Evolutionary conservation across 2,329 filamentous ascomycete species (phyloP).

Genomic region (Verticillium albo-atrum): DNA sequence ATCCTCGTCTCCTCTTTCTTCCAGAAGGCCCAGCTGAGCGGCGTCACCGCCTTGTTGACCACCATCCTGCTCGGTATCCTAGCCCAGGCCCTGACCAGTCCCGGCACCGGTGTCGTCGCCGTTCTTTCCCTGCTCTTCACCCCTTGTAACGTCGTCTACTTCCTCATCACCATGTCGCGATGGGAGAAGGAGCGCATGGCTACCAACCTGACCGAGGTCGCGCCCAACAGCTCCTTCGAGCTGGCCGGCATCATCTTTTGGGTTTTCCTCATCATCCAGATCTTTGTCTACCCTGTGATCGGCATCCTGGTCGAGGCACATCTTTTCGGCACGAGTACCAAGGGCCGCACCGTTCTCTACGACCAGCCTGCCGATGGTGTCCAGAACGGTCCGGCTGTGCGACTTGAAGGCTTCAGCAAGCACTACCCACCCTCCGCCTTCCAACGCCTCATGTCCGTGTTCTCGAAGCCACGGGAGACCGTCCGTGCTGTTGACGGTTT

Average conservation of each 20-base stretch:
- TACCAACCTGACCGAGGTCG: slow-evolving; percentile 56
- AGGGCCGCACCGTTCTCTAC: background rate
- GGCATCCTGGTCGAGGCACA: slow-evolving; percentile 67
- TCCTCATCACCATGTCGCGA: slow-evolving; percentile 69
- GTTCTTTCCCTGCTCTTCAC: slow-evolving; percentile 75
- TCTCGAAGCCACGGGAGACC: slow-evolving; percentile 49
- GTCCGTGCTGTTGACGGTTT: slow-evolving; percentile 78
- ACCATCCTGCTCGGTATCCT: slow-evolving; percentile 75
- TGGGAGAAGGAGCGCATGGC: slow-evolving; percentile 61
- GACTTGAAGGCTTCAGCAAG: slow-evolving; percentile 71
- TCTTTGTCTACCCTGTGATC: slow-evolving; percentile 70
- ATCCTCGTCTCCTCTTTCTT: slow-evolving; percentile 81
- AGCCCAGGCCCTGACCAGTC: slow-evolving; percentile 66
- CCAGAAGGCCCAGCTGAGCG: slow-evolving; percentile 80
- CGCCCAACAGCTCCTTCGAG: slow-evolving; percentile 62
- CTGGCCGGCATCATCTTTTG: slow-evolving; percentile 73
- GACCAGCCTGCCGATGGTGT: slow-evolving; percentile 11
- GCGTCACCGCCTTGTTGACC: slow-evolving; percentile 70
- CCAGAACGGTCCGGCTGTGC: slow-evolving; percentile 53
- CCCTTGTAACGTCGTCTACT: slow-evolving; percentile 84
- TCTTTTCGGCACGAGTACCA: slow-evolving; percentile 5
- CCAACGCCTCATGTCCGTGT: slow-evolving; percentile 44
- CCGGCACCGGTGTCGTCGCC: slow-evolving; percentile 59
- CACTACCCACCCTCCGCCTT: slow-evolving; percentile 66
- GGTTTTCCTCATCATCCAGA: slow-evolving; percentile 73